Conservation (phyloP, 2,329 filamentous ascomycete species). For the Penicillium sp. region DNA sequence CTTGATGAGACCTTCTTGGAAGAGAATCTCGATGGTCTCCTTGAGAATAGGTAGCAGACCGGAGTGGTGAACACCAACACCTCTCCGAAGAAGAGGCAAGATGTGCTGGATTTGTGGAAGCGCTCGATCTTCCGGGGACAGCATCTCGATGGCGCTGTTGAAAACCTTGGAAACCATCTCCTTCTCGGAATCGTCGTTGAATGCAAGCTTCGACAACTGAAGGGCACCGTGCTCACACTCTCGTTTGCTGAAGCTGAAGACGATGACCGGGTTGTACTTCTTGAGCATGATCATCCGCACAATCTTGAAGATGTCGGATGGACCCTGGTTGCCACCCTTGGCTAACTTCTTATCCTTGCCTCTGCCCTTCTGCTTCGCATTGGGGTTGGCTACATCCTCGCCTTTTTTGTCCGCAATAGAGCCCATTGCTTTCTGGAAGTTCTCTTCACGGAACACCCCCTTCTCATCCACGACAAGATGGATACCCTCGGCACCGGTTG, state of each 20-base stretch:
- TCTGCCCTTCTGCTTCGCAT: conserved; percentile 78
- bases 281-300: conserved; percentile 98
- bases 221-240: conserved; percentile 91
- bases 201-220: conserved; percentile 79
- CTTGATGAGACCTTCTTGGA: conserved; percentile 97
- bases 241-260: conserved; percentile 98
- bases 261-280: conserved; percentile 95
- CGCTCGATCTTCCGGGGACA: conserved; percentile 86
- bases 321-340: conserved; percentile 72
- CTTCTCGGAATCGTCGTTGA: conserved; percentile 96
- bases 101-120: conserved; percentile 90
- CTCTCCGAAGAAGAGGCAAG: conserved; percentile 80
- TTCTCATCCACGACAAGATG: conserved; percentile 96
- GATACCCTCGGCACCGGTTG: conserved; percentile 86
- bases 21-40: conserved; percentile 97
- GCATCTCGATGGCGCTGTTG: conserved; percentile 83
- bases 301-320: conserved; percentile 92
- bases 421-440: conserved; percentile 95
- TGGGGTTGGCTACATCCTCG: conserved; percentile 73
- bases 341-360: conserved; percentile 90
- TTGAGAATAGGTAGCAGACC: conserved; percentile 93
- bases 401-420: conserved; percentile 85
- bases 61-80: conserved; percentile 96
- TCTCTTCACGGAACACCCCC: conserved; percentile 91
- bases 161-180: conserved; percentile 94